Conservation (phyloP, 2,329 filamentous ascomycete species). For the Coniochaeta prunicola region DNA sequence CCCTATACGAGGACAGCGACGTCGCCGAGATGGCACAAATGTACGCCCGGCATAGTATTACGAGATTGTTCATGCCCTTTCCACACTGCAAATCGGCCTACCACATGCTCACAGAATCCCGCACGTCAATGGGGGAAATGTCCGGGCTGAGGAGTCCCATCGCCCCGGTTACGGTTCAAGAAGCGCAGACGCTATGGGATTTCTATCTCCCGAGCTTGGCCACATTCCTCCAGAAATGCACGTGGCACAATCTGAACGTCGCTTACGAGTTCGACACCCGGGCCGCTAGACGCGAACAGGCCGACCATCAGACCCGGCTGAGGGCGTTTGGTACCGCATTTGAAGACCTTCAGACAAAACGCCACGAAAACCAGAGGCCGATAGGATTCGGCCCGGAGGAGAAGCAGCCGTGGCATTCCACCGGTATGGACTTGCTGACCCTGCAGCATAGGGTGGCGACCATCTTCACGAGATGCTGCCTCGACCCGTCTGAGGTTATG, state of each 20-base stretch:
- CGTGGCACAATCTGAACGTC: neutral
- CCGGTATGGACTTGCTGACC: conserved; percentile 11
- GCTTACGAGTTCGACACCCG: conserved; percentile 1
- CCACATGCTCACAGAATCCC: conserved; percentile 13
- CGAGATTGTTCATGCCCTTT: conserved; percentile 15
- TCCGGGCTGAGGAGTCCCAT: neutral
- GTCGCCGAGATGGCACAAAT: conserved; percentile 19
- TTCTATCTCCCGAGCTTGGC: neutral
- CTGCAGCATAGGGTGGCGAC: conserved; percentile 13
- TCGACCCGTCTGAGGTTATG: conserved; percentile 15
- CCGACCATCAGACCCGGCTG: neutral
- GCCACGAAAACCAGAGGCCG: neutral
- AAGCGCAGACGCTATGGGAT: neutral
- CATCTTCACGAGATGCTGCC: conserved; percentile 15
- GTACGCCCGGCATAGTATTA: conserved; percentile 16
- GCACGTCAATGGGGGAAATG: neutral
- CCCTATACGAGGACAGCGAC: conserved; percentile 8
- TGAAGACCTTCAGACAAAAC: neutral
- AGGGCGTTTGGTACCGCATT: neutral
- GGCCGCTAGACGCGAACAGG: neutral
- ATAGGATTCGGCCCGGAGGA: conserved; percentile 3
- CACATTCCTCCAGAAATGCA: neutral
- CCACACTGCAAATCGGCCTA: conserved; percentile 18
- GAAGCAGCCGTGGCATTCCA: neutral
- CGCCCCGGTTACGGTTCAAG: neutral